phyloP scores from a whole-genome alignment of 2,329 filamentous ascomycete genomes.

The Fusarium nanum region DNA sequence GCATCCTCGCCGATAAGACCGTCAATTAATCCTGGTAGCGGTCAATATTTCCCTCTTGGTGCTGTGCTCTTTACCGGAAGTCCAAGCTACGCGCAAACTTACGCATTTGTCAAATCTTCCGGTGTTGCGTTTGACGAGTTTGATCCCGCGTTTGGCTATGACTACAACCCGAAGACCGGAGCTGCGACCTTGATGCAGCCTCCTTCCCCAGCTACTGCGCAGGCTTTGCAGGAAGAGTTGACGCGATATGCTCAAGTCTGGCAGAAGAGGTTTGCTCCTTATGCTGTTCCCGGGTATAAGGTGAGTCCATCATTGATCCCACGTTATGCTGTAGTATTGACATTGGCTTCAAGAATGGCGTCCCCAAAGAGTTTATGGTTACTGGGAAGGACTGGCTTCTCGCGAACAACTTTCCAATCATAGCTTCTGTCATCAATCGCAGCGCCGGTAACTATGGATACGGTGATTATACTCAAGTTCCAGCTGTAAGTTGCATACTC shows the following conservation, averaged over 20 bases:
- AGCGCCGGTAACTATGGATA: background rate
- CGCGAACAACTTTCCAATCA: background rate
- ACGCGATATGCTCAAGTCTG: background rate
- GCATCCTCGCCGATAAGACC: no score
- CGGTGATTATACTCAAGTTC: background rate
- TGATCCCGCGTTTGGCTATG: background rate
- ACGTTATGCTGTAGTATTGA: background rate
- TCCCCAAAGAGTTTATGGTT: background rate
- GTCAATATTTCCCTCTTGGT: background rate
- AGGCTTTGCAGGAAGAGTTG: background rate
- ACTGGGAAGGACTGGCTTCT: conserved; percentile 1
- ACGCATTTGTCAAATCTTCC: background rate
- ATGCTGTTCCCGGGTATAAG: background rate
- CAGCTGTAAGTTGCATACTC: background rate
- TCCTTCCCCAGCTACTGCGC: fast-evolving
- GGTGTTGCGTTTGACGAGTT: background rate
- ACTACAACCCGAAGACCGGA: background rate
- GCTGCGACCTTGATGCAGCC: background rate
- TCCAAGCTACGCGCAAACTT: background rate
- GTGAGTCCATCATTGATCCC: background rate
- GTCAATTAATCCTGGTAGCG: no score
- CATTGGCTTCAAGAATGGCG: background rate
- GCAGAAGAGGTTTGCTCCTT: background rate
- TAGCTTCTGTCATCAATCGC: background rate
- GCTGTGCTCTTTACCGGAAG: background rate